Percentiles rank a stretch among this genome's conserved stretches.
phyloP scores from a whole-genome alignment of 768 basidiomycete genomes.

The Terana coerulea region DNA sequence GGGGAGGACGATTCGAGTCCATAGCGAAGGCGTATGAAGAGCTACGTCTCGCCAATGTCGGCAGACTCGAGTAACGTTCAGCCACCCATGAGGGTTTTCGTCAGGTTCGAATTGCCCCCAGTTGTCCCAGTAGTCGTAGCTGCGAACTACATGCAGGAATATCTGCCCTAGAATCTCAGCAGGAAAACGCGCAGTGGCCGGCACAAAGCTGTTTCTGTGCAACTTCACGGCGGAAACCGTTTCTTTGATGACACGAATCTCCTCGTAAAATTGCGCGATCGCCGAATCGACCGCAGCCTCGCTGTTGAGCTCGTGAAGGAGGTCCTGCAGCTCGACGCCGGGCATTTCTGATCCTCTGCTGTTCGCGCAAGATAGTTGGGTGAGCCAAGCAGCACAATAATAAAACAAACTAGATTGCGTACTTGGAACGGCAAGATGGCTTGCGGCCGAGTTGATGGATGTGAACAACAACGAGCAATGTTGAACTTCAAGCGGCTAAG shows the following conservation, averaged over 20 bases:
- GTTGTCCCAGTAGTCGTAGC: neutral
- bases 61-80: neutral
- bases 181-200: neutral
- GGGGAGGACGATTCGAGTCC: neutral
- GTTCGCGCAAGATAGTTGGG: too few species aligned
- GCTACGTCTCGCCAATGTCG: neutral
- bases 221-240: too few species aligned
- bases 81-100: neutral
- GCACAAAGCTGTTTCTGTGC: neutral
- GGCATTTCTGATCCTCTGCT: neutral
- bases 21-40: neutral
- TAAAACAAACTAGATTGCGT: neutral
- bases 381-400: neutral
- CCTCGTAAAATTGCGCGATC: neutral
- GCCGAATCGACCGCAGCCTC: neutral
- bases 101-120: neutral
- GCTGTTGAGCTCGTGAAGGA: neutral
- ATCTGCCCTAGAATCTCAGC: neutral
- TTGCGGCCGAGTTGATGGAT: neutral
- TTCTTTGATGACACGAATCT: neutral
- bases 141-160: neutral
- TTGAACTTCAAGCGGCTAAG: too few species aligned
- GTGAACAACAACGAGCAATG: too few species aligned
- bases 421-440: neutral
- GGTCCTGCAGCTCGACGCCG: neutral